Conservation (phyloP, 345 rosid genomes). For the Rhodamnia argentea region DNA sequence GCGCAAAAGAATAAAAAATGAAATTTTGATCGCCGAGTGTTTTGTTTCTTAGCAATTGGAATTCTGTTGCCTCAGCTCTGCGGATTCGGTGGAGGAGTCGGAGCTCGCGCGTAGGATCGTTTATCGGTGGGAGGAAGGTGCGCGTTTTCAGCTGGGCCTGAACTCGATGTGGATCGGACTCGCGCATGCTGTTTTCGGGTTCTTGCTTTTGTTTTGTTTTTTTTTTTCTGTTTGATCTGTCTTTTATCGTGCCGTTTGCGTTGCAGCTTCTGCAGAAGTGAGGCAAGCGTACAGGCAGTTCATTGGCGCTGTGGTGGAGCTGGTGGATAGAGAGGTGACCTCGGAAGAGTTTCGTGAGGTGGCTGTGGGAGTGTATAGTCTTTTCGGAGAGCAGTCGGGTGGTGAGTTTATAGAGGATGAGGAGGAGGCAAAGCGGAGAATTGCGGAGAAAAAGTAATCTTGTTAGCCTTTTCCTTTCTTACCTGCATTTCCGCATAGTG, state of each 20-base stretch:
- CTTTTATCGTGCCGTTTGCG: neutral
- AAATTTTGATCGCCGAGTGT: neutral
- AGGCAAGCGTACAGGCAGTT: constrained; percentile 77
- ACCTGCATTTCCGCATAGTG: neutral
- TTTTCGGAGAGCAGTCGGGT: constrained; percentile 13
- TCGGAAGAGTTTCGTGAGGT: constrained; percentile 82
- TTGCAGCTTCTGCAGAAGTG: constrained; percentile 70
- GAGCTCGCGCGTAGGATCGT: constrained; percentile 76
- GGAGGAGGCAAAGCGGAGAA: constrained; percentile 10
- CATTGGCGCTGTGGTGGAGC: constrained; percentile 62
- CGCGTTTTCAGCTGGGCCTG: neutral
- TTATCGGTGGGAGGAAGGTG: constrained; percentile 86
- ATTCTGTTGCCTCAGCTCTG: constrained; percentile 10
- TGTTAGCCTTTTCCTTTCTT: neutral
- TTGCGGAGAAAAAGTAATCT: constrained; percentile 39
- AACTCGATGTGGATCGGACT: neutral
- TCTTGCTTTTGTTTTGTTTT: constrained; percentile 4
- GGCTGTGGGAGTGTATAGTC: constrained; percentile 39
- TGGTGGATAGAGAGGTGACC: constrained; percentile 61
- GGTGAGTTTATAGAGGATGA: constrained; percentile 33
- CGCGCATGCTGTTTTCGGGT: neutral
- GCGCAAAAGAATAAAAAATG: neutral
- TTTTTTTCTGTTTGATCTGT: neutral
- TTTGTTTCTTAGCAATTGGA: neutral
- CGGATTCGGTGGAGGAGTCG: constrained; percentile 50